Evolutionary conservation across 352 stramenopile genomes (phyloP).

Genomic region (Phytophthora meadii): DNA sequence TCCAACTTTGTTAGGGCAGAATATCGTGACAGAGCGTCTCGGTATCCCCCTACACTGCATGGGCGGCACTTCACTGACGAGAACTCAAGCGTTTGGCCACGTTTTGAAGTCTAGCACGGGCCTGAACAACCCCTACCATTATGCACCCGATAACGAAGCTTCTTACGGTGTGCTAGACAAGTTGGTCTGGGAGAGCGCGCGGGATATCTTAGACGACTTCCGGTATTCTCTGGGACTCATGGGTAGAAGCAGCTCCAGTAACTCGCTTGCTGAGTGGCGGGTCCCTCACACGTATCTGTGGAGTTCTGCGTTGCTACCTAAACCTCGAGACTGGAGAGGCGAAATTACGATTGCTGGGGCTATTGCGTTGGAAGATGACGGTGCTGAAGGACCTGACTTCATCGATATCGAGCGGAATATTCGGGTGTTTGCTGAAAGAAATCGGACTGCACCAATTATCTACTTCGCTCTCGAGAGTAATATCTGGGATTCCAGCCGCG

Average conservation of each 20-base stretch:
- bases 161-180: neutral
- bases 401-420: neutral
- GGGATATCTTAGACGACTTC: slow-evolving; percentile 43
- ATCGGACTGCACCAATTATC: slow-evolving; percentile 27
- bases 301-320: slow-evolving; percentile 40
- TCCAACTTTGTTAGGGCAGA: slow-evolving; percentile 43
- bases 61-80: slow-evolving; percentile 36
- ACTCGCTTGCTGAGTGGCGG: slow-evolving; percentile 35
- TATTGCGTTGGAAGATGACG: neutral
- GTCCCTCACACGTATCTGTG: slow-evolving; percentile 54
- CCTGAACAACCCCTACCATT: neutral
- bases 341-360: neutral
- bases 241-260: slow-evolving; percentile 14
- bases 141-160: neutral
- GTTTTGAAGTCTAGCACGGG: slow-evolving; percentile 19
- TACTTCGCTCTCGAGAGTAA: slow-evolving; percentile 47
- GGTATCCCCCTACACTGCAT: slow-evolving; percentile 50
- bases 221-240: slow-evolving; percentile 38
- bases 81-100: slow-evolving; percentile 44
- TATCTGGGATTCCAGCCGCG: neutral
- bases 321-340: slow-evolving; percentile 44
- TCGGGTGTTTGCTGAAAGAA: neutral
- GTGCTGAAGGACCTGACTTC: neutral
- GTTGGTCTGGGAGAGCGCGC: slow-evolving; percentile 28
- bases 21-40: slow-evolving; percentile 47